Evolutionary conservation across 768 basidiomycete genomes (phyloP), one percentile per base, ranked within the genome.

Genomic region (Lactarius evosmus): DNA sequence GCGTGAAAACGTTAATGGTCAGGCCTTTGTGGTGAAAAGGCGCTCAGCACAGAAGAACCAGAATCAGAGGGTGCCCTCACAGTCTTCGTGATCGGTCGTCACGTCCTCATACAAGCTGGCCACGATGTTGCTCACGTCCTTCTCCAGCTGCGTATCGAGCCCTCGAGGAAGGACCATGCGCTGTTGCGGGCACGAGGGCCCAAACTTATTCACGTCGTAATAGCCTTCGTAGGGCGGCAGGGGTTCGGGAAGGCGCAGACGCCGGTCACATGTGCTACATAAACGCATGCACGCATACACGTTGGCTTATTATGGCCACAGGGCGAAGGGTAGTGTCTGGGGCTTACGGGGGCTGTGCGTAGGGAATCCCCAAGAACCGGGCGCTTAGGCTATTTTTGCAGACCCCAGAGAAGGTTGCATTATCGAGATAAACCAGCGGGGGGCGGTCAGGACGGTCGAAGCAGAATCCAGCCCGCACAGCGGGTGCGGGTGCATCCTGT

Each of bases 361-460:
- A 75, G 7, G 74, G 74, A 25, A 75, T 69, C 29, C 74, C 72
- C 30, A 71, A 41, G 55, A 71, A 75, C n/a, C 52, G 62, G 14
- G 65, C 52, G 1, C 67, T 56, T 6, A 34, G 44, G n/a, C 44
- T 36, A 11, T n/a, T n/a, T n/a, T n/a, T n/a, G n/a, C 69, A 61
- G 2, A 51, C 16, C 6, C 74, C 73, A 19, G 58, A 40, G 54
- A 75, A 70, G 7, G 64, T 69, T 7, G 65, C 74, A 30, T 67
- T 55, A 44, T 71, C 72, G 8, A 75, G 69, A 17, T 40, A 34
- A 22, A 70, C 67, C 2, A 62, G 66, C 7, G 70, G 69, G 9
- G 33, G 30, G n/a, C n/a, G n/a, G n/a, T n/a, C n/a, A n/a, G n/a
- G n/a, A n/a, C n/a, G n/a, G n/a, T n/a, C n/a, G n/a, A n/a, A n/a